A percentile compares a stretch with the other conserved stretches of the same genome.
Evolutionary conservation across 2,329 filamentous ascomycete species (phyloP).

Genomic region (Colletotrichum sublineola): DNA sequence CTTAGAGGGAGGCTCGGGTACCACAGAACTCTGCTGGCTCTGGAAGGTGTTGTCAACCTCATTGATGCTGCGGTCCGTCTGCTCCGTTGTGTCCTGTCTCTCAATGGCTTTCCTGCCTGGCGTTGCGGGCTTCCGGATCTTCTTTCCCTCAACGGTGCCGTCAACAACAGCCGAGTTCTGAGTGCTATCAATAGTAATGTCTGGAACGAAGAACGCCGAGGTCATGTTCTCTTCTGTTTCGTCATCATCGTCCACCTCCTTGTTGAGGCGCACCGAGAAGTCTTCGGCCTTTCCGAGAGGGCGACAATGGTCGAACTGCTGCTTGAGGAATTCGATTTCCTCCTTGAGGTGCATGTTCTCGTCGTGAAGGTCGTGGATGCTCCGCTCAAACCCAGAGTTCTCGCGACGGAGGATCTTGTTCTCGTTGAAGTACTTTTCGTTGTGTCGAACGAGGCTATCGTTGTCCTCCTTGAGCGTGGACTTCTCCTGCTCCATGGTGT

Average conservation of each 20-base stretch:
- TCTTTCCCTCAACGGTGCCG: slow-evolving; percentile 35
- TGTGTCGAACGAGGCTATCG: slow-evolving; percentile 65
- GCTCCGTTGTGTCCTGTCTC: slow-evolving; percentile 47
- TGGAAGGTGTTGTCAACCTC: slow-evolving; percentile 41
- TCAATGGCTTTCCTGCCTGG: slow-evolving; percentile 50
- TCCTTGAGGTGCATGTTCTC: slow-evolving; percentile 62
- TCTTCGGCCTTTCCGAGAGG: slow-evolving; percentile 54
- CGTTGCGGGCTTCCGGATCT: slow-evolving; percentile 45
- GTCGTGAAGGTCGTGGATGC: slow-evolving; percentile 59
- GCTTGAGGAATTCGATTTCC: slow-evolving; percentile 61
- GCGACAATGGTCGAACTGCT: slow-evolving; percentile 59
- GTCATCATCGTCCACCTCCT: slow-evolving; percentile 51
- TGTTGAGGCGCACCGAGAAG: slow-evolving; percentile 49
- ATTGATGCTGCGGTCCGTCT: slow-evolving; percentile 46
- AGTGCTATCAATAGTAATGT: slow-evolving; percentile 66
- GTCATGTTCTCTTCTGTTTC: slow-evolving; percentile 64
- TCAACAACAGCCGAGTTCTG: slow-evolving; percentile 47
- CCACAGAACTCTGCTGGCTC: slow-evolving; percentile 45
- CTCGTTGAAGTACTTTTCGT: slow-evolving; percentile 67
- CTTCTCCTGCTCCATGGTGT: slow-evolving; percentile 59
- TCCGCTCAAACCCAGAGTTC: slow-evolving; percentile 63
- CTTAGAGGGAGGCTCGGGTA: slow-evolving; percentile 40
- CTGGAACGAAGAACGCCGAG: slow-evolving; percentile 70
- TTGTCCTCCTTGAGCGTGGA: slow-evolving; percentile 63
- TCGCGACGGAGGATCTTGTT: slow-evolving; percentile 64